A percentile compares a stretch with the other conserved stretches of the same genome.
These are phyloP conservation scores for Talaromyces islandicus DNA, from an alignment of 2,329 filamentous ascomycete species.

Conservation along the genomic window DNA sequence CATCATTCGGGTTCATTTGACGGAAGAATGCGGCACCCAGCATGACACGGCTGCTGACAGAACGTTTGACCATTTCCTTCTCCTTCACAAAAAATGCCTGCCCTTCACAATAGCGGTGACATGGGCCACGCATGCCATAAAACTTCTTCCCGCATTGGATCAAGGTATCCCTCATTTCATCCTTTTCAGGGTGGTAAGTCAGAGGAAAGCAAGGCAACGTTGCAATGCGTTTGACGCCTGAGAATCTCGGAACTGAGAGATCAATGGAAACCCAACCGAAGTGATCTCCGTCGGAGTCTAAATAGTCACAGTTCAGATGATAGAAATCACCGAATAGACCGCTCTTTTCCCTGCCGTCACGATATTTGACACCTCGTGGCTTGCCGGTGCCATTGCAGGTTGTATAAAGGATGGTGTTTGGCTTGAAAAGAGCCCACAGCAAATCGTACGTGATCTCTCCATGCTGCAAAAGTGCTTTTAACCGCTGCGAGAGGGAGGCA, in stretches of 20 bases:
- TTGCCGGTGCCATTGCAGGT: background rate
- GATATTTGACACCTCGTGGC: conserved; percentile 5
- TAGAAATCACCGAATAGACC: conserved; percentile 11
- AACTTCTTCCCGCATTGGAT: conserved; percentile 15
- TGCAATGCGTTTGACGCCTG: conserved; percentile 15
- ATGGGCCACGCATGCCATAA: conserved; percentile 14
- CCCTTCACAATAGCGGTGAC: conserved; percentile 20
- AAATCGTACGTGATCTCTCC: conserved; percentile 17
- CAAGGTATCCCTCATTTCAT: conserved; percentile 11
- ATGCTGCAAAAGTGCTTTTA: background rate
- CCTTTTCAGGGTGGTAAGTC: conserved; percentile 7
- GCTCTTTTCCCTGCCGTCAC: conserved; percentile 11
- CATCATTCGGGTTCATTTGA: conserved; percentile 18
- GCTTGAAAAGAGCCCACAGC: conserved; percentile 24
- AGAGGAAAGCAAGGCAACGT: conserved; percentile 16
- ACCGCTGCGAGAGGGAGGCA: too few species aligned
- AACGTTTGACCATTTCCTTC: conserved; percentile 13
- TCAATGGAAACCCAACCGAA: conserved; percentile 15
- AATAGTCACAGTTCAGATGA: conserved; percentile 11
- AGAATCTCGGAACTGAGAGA: conserved; percentile 11
- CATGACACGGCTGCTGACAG: conserved; percentile 21
- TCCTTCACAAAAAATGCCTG: conserved; percentile 21
- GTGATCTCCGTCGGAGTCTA: conserved; percentile 18
- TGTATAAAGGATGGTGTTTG: conserved; percentile 18
- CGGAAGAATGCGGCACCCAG: conserved; percentile 22